phyloP scores from a whole-genome alignment of 352 stramenopile species.

The Phytophthora brassicae region DNA sequence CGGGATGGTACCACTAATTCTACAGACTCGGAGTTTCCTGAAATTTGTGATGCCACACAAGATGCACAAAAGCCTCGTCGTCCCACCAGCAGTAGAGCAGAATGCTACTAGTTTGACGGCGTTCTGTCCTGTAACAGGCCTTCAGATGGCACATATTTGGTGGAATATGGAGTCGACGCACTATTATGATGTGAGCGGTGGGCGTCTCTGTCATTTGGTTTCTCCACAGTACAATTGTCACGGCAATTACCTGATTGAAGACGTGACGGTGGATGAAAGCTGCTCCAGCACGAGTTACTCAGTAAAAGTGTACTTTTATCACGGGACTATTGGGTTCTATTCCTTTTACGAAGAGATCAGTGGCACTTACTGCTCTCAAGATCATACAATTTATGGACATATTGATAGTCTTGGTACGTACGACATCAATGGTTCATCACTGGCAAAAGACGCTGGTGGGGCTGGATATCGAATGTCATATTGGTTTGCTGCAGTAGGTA shows the following conservation, averaged over 20 bases:
- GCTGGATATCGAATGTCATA: slow-evolving; percentile 12
- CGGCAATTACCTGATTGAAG: slow-evolving; percentile 1
- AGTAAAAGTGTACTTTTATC: slow-evolving; percentile 15
- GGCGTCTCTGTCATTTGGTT: slow-evolving; percentile 5
- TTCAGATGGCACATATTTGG: slow-evolving; percentile 20
- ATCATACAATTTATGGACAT: slow-evolving; percentile 12
- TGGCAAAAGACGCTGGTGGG: slow-evolving; percentile 3
- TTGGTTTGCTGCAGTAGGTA: slow-evolving; percentile 8
- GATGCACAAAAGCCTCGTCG: slow-evolving; percentile 11
- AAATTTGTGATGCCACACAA: slow-evolving; percentile 15
- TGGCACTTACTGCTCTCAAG: slow-evolving; percentile 16
- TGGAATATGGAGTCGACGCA: slow-evolving; percentile 15
- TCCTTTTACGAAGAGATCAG: slow-evolving; percentile 17
- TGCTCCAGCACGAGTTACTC: slow-evolving; percentile 7
- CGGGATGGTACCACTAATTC: slow-evolving; percentile 6
- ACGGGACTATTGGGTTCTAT: slow-evolving; percentile 21
- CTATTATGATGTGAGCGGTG: slow-evolving; percentile 5
- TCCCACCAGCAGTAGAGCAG: background rate
- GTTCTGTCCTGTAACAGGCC: slow-evolving; percentile 11
- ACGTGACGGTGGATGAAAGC: background rate
- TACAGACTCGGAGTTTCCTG: slow-evolving; percentile 13
- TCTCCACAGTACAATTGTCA: slow-evolving; percentile 16
- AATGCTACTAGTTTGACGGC: background rate
- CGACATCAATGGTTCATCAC: slow-evolving; percentile 16
- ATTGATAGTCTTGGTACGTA: slow-evolving; percentile 13